A percentile compares a stretch with the other conserved stretches of the same genome.
Evolutionary conservation across 1,284 basidiomycete species (phyloP).

Genomic region (Lignosus rhinocerotis): DNA sequence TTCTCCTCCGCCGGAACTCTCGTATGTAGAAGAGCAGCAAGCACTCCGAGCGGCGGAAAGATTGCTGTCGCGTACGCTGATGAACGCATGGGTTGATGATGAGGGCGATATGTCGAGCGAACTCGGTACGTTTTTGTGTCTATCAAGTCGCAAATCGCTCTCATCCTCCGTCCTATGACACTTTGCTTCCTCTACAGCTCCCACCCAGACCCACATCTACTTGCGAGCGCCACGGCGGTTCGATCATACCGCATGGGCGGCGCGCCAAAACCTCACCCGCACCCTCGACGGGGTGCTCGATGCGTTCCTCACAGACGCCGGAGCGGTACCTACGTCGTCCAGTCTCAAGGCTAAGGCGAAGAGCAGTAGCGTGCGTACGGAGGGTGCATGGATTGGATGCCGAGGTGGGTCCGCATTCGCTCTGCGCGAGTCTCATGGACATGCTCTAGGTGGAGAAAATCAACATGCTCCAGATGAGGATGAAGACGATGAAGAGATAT

Average conservation of each 20-base stretch:
- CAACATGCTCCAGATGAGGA: conserved; percentile 10
- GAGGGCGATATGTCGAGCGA: conserved; percentile 60
- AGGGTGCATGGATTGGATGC: conserved; percentile 60
- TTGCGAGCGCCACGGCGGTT: conserved; percentile 73
- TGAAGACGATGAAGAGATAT: conserved; percentile 74
- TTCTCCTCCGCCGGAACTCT: conserved; percentile 20
- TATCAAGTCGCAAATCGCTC: background rate
- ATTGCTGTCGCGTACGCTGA: conserved; percentile 61
- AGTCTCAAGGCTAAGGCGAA: conserved; percentile 23
- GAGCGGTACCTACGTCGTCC: conserved; percentile 5
- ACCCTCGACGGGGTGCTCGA: conserved; percentile 35
- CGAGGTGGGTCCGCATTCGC: conserved; percentile 23
- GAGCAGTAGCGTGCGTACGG: conserved; percentile 39
- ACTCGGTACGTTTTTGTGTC: conserved; percentile 45
- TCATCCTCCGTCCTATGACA: background rate
- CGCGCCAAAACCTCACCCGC: conserved; percentile 55
- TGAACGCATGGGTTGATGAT: conserved; percentile 52
- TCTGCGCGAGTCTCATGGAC: conserved; percentile 7
- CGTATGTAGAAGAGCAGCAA: conserved; percentile 47
- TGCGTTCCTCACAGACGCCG: conserved; percentile 40
- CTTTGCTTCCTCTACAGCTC: conserved; percentile 41
- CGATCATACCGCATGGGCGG: conserved; percentile 70
- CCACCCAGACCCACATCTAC: conserved; percentile 69
- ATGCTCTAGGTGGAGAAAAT: background rate
- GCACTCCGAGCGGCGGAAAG: conserved; percentile 56